Evolutionary conservation across 148 eudicot species (phyloP).

Genomic region (Rhododendron williamsianum): DNA sequence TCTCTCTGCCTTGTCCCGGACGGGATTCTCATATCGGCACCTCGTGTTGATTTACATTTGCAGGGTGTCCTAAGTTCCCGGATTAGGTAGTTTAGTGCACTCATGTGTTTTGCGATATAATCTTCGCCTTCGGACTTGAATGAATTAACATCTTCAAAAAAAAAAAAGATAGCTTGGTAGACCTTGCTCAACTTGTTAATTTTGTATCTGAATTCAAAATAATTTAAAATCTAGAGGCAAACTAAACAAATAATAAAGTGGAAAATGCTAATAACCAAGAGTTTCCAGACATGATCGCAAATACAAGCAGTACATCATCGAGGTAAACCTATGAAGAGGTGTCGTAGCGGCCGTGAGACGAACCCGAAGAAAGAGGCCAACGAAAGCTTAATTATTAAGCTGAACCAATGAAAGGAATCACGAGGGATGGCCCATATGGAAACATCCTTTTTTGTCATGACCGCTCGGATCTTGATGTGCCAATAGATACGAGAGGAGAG

Average conservation of each 20-base stretch:
- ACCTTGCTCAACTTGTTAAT: not conserved
- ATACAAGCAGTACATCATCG: not conserved
- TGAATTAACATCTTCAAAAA: too few relatives aligned
- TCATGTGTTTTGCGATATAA: too few relatives aligned
- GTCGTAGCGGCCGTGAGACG: not conserved
- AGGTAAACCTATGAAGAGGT: not conserved
- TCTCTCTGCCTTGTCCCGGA: too few relatives aligned
- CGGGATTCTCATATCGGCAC: too few relatives aligned
- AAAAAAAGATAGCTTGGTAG: not conserved
- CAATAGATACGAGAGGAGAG: not conserved
- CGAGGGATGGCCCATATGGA: too few relatives aligned
- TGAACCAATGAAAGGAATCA: too few relatives aligned
- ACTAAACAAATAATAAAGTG: not conserved
- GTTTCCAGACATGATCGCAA: not conserved
- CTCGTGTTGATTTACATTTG: too few relatives aligned
- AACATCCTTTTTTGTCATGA: not conserved
- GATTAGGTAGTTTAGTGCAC: too few relatives aligned
- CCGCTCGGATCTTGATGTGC: not conserved
- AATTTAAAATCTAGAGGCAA: not conserved
- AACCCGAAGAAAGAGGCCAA: not conserved
- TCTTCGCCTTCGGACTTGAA: too few relatives aligned
- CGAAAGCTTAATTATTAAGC: not conserved
- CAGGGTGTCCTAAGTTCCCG: too few relatives aligned
- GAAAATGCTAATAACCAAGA: not conserved
- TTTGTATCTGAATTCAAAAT: not conserved